Conservation (phyloP, 78 protist species). For the Emiliania huxleyi region DNA sequence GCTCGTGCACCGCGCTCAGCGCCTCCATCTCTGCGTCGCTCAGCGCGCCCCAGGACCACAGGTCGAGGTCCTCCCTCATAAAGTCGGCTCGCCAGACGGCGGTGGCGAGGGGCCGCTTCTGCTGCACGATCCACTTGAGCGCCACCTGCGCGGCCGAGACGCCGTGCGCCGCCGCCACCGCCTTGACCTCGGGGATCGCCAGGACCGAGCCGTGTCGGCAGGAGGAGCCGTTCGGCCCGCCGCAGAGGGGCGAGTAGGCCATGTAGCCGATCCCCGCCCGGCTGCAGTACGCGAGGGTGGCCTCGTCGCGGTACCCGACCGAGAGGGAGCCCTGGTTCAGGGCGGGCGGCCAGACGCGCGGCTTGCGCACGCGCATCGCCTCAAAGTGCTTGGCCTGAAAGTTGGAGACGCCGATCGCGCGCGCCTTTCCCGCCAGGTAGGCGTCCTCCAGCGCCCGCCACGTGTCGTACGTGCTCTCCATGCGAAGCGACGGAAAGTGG, state of each 20-base stretch:
- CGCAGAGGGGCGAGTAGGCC: not conserved
- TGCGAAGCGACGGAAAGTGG: not conserved
- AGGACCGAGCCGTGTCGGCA: not conserved
- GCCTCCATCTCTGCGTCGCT: not conserved
- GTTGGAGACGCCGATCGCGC: constrained; percentile 15
- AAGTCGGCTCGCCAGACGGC: not conserved
- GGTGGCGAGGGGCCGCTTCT: not conserved
- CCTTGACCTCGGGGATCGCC: not conserved
- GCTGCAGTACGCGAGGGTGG: not conserved
- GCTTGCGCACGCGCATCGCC: not conserved
- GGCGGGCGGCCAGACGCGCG: not conserved
- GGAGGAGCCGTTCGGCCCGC: not conserved
- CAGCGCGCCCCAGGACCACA: not conserved
- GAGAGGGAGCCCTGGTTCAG: not conserved
- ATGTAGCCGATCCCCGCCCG: not conserved
- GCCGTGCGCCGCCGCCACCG: not conserved
- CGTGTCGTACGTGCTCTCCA: not conserved
- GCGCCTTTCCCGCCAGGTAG: not conserved
- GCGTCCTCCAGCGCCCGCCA: constrained; percentile 4
- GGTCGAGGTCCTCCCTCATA: not conserved
- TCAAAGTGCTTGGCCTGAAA: not conserved
- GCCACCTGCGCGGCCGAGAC: not conserved
- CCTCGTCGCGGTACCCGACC: constrained; percentile 10
- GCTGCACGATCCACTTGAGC: constrained; percentile 8
- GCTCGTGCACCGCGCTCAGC: too few relatives aligned